phyloP scores from a whole-genome alignment of 345 rosid species.

The Laguncularia racemosa region DNA sequence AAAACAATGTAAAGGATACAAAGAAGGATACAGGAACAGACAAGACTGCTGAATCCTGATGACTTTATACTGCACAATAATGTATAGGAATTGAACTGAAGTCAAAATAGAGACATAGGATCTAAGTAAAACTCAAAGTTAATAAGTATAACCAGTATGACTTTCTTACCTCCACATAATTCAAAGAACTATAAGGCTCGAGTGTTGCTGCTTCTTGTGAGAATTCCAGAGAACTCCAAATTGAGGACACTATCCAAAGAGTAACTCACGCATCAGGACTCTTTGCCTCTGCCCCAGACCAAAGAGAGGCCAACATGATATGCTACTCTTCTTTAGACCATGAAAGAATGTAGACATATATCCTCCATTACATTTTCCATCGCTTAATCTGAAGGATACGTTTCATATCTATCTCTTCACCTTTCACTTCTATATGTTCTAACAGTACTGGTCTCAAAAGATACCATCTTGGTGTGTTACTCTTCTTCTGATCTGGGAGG shows the following conservation, averaged over 20 bases:
- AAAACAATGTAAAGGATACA: conserved; percentile 52
- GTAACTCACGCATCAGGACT: too few species aligned
- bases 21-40: conserved; percentile 77
- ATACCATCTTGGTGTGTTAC: conserved; percentile 9
- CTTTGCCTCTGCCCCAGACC: too few species aligned
- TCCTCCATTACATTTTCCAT: too few species aligned
- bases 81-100: conserved; percentile 23
- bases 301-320: too few species aligned
- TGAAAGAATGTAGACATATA: too few species aligned
- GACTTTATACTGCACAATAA: conserved; percentile 59
- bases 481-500: conserved; percentile 46
- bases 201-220: not conserved
- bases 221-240: not conserved
- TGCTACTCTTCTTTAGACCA: too few species aligned
- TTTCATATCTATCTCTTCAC: conserved; percentile 6
- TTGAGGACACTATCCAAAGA: not conserved
- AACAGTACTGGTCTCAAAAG: conserved; percentile 4
- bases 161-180: not conserved
- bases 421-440: conserved; percentile 1
- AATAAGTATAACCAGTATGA: not conserved
- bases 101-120: conserved; percentile 7
- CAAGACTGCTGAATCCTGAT: conserved; percentile 54
- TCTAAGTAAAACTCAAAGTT: not conserved
- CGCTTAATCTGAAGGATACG: conserved; percentile 6
- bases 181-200: not conserved